Evolutionary conservation across 257 asterid species (phyloP).

Genomic region (Capsicum baccatum): DNA sequence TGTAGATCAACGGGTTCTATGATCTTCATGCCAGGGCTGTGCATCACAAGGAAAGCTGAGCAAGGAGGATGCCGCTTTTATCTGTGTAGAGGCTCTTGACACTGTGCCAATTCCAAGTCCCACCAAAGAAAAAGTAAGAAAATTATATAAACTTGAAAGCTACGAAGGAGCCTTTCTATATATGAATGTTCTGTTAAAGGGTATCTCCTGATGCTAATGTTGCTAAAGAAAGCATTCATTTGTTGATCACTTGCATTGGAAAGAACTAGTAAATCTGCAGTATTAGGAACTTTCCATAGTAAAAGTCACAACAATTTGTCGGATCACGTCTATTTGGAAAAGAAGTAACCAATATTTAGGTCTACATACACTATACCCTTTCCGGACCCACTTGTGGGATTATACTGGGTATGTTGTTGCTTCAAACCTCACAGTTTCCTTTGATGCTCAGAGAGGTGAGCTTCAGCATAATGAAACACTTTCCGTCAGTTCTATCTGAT

Average conservation of each 20-base stretch:
- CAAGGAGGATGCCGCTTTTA: conserved; percentile 93
- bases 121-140: background rate
- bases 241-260: background rate
- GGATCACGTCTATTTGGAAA: background rate
- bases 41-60: conserved; percentile 78
- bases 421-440: background rate
- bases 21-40: conserved; percentile 60
- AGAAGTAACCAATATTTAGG: background rate
- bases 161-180: background rate
- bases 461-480: background rate
- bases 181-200: background rate
- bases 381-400: no score
- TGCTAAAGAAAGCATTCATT: background rate
- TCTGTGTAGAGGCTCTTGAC: conserved; percentile 84
- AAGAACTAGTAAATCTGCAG: background rate
- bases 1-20: background rate
- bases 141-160: background rate
- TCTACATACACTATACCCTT: no score
- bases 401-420: background rate
- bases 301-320: background rate
- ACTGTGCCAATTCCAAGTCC: conserved; percentile 44
- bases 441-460: background rate
- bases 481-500: background rate
- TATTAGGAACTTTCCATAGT: background rate
- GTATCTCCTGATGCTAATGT: background rate